Conservation (phyloP, 495 filamentous ascomycete species). For the Talaromyces borbonicus region DNA sequence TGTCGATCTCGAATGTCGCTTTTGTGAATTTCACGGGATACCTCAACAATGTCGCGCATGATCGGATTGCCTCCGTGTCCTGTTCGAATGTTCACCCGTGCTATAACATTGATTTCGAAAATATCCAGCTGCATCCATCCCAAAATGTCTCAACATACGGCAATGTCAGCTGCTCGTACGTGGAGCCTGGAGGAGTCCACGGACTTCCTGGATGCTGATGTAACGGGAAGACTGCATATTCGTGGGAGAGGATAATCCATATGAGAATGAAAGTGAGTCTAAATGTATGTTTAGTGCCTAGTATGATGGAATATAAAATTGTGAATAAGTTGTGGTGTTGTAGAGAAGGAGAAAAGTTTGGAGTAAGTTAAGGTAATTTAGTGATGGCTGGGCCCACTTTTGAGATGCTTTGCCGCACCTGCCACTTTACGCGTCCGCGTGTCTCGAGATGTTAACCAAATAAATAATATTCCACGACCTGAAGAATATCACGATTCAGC, state of each 20-base stretch:
- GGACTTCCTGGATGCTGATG: constrained; percentile 18
- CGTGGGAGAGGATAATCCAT: neutral
- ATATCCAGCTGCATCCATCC: constrained; percentile 24
- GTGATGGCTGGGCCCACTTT: no score
- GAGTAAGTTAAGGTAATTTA: no score
- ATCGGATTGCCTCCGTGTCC: constrained; percentile 28
- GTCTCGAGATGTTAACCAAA: no score
- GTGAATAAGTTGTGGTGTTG: no score
- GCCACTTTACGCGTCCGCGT: no score
- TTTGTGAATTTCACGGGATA: constrained; percentile 48
- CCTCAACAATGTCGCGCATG: constrained; percentile 15
- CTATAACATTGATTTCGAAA: constrained; percentile 38
- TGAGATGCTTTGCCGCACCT: no score
- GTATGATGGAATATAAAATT: neutral
- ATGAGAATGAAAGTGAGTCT: neutral
- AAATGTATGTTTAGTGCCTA: neutral
- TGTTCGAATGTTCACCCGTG: constrained; percentile 38
- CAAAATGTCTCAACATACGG: constrained; percentile 20
- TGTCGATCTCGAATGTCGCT: constrained; percentile 39
- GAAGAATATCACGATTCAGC: no score
- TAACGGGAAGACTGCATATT: no score
- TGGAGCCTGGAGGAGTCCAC: constrained; percentile 28
- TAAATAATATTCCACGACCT: no score
- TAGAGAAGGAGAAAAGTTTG: no score
- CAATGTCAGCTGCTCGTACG: constrained; percentile 31